phyloP scores from a whole-genome alignment of 1,284 basidiomycete species.

The Tylopilus sp. region DNA sequence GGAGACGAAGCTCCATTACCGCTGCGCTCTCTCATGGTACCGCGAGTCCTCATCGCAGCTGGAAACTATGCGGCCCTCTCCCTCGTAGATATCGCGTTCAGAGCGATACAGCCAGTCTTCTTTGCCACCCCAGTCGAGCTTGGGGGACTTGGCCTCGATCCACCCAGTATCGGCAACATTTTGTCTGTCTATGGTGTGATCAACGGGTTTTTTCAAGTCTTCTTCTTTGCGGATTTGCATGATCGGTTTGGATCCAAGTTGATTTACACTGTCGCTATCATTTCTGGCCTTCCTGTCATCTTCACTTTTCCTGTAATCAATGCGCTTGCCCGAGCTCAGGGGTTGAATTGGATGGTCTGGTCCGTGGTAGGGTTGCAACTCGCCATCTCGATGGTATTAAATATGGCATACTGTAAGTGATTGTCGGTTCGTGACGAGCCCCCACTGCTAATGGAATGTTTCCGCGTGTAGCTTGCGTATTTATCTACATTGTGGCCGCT shows the following conservation, averaged over 20 bases:
- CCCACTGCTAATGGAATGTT: slow-evolving; percentile 9
- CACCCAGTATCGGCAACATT: slow-evolving; percentile 70
- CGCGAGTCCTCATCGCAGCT: slow-evolving; percentile 69
- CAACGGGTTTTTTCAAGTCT: slow-evolving; percentile 72
- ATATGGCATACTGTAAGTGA: slow-evolving; percentile 67
- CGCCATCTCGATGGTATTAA: slow-evolving; percentile 57
- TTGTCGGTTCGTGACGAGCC: not conserved
- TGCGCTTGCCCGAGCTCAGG: slow-evolving; percentile 56
- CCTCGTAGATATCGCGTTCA: slow-evolving; percentile 75
- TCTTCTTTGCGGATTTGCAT: slow-evolving; percentile 72
- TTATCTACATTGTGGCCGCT: slow-evolving; percentile 71
- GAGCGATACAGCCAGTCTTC: slow-evolving; percentile 77
- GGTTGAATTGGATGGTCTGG: slow-evolving; percentile 59
- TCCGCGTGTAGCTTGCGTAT: slow-evolving; percentile 65
- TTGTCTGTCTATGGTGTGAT: slow-evolving; percentile 69
- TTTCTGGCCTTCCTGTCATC: slow-evolving; percentile 60
- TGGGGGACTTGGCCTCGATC: slow-evolving; percentile 75
- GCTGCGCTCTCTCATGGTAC: slow-evolving; percentile 62
- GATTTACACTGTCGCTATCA: slow-evolving; percentile 64
- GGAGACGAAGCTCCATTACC: slow-evolving; percentile 57
- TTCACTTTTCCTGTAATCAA: slow-evolving; percentile 70
- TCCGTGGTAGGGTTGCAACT: slow-evolving; percentile 60
- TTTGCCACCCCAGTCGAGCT: slow-evolving; percentile 71
- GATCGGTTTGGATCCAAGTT: slow-evolving; percentile 69
- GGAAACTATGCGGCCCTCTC: slow-evolving; percentile 75